Percentiles rank a stretch among this genome's conserved stretches.
Evolutionary conservation across 2,329 filamentous ascomycete genomes (phyloP).

Genomic region (Penicillium sp.): DNA sequence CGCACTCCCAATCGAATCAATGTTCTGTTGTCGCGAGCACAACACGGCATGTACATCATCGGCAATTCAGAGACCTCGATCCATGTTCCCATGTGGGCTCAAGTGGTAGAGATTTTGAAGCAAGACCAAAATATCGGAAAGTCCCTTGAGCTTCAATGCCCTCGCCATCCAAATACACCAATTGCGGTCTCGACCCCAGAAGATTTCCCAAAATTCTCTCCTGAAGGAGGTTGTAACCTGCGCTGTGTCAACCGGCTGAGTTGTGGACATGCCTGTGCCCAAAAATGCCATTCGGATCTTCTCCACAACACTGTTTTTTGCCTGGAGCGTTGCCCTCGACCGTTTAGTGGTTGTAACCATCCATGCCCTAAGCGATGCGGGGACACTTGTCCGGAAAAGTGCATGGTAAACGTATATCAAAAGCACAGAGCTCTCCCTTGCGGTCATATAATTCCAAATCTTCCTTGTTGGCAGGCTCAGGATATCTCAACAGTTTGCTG

Average conservation of each 20-base stretch:
- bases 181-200: constrained; percentile 55
- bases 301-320: constrained; percentile 46
- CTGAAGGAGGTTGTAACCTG: constrained; percentile 61
- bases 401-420: constrained; percentile 31
- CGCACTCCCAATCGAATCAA: constrained; percentile 66
- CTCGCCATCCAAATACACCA: constrained; percentile 55
- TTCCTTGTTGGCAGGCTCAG: constrained; percentile 44
- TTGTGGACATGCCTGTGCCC: constrained; percentile 48
- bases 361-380: constrained; percentile 44
- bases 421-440: constrained; percentile 26
- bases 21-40: constrained; percentile 64
- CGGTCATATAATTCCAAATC: constrained; percentile 28
- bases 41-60: constrained; percentile 70
- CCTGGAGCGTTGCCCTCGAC: constrained; percentile 40
- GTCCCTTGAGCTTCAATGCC: constrained; percentile 56
- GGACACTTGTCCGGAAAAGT: constrained; percentile 39
- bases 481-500: constrained; percentile 52
- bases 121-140: constrained; percentile 49
- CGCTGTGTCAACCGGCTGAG: constrained; percentile 47
- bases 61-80: constrained; percentile 61
- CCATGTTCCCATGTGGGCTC: constrained; percentile 61
- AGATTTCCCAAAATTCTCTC: constrained; percentile 55
- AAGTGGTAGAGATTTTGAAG: constrained; percentile 56
- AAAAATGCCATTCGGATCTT: constrained; percentile 46
- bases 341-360: constrained; percentile 42